Base-by-base conservation (phyloP, 148 eudicot genomes). In the Rheum nobile region DNA sequence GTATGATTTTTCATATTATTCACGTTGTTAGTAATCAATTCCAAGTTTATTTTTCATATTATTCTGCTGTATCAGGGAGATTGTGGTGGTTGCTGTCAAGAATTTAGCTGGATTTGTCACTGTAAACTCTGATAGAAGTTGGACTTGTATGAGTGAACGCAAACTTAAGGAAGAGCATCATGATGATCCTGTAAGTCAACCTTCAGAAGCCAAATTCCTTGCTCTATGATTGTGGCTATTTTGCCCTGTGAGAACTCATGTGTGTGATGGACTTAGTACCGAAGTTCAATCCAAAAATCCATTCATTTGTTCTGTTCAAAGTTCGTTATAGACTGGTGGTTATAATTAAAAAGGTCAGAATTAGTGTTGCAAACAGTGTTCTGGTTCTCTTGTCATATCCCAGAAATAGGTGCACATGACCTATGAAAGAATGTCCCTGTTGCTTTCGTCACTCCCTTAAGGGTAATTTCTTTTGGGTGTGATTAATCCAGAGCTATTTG, bases 131-230 rank as follows among this genome's bases (percentile, higher is more conserved):
- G 97, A 91, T 77, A 90, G 94, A 61, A 85, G 85, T 76, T 94
- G 98, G 98, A 81, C 85, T 73, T 87, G 89, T 75, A 79, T 84
- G 17, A 86, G 84, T 74, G 85, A 80, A 42, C 79, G 75, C 70
- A 81, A 80, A 72, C 84, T 84, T 43, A 93, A 80, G 80, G 86
- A 85, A 46, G 84, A 81, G 74, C 92, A 74, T 75, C 83, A 85
- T 81, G 88, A 86, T 6, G 83, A 91, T 80, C 98, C 98, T 65
- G 98, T 94, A 86, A 81, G 81, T 78, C 47, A 21, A 16, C 52
- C 13, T 68, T 48, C 32, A 68, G 69, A 39, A 37, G 8, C 35
- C 46, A 73, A 28, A 34, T 73, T 68, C 24, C 55, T 52, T 75
- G 43, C 3, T 55, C 14, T 54, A 6, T 57, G n/a, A 37, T 14